Percentiles rank a stretch among this genome's conserved stretches.
phyloP scores from a whole-genome alignment of 805 yeast species.

The Starmerella vaccinii region DNA sequence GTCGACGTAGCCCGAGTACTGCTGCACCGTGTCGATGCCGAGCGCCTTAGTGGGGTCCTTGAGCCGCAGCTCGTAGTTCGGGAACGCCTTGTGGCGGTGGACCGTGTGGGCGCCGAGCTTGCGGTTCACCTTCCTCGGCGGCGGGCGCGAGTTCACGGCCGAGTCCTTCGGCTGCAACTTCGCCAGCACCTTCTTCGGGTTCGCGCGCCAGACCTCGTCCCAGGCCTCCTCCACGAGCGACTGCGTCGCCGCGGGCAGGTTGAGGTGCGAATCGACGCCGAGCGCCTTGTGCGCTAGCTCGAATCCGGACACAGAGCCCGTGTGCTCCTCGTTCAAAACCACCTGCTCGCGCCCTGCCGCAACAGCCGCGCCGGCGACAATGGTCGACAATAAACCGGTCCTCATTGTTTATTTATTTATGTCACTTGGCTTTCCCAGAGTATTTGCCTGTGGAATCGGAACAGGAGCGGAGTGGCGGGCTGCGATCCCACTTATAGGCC shows the following conservation, averaged over 20 bases:
- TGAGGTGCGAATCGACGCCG: background rate
- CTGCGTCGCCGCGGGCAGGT: background rate
- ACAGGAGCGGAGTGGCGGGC: background rate
- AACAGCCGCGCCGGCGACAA: background rate
- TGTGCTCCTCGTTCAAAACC: background rate
- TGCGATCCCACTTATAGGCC: background rate
- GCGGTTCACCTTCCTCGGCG: slow-evolving; percentile 11
- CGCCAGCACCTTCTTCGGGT: slow-evolving; percentile 9
- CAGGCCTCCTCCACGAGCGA: slow-evolving; percentile 11
- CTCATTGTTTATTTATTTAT: no score
- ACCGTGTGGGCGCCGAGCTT: slow-evolving; percentile 15
- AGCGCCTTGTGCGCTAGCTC: slow-evolving; percentile 10
- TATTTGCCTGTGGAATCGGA: no score
- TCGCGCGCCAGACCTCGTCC: slow-evolving; percentile 3
- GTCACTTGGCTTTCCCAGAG: no score
- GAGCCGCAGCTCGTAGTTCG: slow-evolving; percentile 48
- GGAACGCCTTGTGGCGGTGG: slow-evolving; percentile 21
- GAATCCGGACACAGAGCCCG: slow-evolving; percentile 4
- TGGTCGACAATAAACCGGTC: background rate
- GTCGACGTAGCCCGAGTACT: slow-evolving; percentile 67
- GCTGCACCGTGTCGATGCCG: slow-evolving; percentile 73
- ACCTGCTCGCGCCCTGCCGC: slow-evolving; percentile 6
- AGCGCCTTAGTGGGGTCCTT: slow-evolving; percentile 48
- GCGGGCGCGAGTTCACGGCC: slow-evolving; percentile 13
- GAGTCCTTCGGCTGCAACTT: slow-evolving; percentile 9